Evolutionary conservation across 1,284 basidiomycete species (phyloP).

Genomic region (Cystobasidiaceae sp.): DNA sequence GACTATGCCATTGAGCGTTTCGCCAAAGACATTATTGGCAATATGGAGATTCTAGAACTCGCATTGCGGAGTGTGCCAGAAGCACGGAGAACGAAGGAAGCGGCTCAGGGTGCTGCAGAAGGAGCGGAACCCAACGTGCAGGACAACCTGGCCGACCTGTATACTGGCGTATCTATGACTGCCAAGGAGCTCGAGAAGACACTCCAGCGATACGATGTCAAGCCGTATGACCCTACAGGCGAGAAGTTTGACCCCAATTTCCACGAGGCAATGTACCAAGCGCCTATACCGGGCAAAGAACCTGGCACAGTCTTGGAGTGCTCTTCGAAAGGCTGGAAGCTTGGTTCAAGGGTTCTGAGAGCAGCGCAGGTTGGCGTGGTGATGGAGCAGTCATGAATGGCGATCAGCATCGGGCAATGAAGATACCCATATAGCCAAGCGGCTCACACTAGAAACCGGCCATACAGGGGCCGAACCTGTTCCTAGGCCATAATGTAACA

Average conservation of each 20-base stretch:
- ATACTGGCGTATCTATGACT: conserved; percentile 85
- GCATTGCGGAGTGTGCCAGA: conserved; percentile 76
- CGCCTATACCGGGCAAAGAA: conserved; percentile 76
- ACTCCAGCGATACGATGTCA: conserved; percentile 84
- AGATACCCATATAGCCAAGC: not conserved
- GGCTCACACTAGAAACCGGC: no score
- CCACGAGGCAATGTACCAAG: conserved; percentile 94
- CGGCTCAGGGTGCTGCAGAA: conserved; percentile 40
- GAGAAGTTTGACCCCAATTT: conserved; percentile 89
- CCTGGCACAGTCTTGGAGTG: conserved; percentile 87
- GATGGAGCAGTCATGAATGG: no score
- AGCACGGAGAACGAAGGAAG: conserved; percentile 45
- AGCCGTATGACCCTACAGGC: conserved; percentile 83
- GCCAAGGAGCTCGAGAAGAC: conserved; percentile 84
- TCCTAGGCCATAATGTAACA: no score
- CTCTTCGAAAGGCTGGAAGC: conserved; percentile 66
- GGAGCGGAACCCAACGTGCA: conserved; percentile 49
- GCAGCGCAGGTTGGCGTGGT: conserved; percentile 97
- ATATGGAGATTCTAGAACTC: conserved; percentile 82
- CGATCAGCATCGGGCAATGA: no score
- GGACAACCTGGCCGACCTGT: conserved; percentile 62
- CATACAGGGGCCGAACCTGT: no score
- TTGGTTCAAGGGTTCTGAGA: conserved; percentile 83
- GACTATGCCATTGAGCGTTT: conserved; percentile 92
- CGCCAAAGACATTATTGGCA: conserved; percentile 80